Conservation (phyloP, 306 rosid species). For the Elaeagnus macrophylla region DNA sequence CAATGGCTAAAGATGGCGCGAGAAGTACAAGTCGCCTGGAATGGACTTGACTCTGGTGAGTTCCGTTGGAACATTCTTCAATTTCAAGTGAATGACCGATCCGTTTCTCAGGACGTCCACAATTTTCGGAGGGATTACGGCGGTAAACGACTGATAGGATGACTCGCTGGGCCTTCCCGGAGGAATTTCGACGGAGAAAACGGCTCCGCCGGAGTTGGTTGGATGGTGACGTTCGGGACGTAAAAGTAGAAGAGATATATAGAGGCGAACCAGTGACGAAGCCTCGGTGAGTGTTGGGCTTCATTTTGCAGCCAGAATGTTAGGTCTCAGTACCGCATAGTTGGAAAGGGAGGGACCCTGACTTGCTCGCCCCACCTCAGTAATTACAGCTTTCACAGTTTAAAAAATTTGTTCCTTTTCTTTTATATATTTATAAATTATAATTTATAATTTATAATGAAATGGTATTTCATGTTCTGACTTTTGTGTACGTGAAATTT, state of each 20-base stretch:
- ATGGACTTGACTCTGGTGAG: constrained; percentile 11
- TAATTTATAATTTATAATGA: too few relatives aligned
- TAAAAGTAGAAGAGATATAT: constrained; percentile 23
- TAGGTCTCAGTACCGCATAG: too few relatives aligned
- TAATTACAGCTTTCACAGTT: too few relatives aligned
- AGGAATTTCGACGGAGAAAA: constrained; percentile 17
- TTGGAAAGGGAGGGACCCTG: too few relatives aligned
- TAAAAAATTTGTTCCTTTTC: too few relatives aligned
- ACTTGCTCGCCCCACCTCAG: too few relatives aligned
- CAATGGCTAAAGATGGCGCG: constrained; percentile 51
- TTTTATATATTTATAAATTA: too few relatives aligned
- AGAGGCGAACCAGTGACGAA: constrained; percentile 24
- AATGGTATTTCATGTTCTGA: too few relatives aligned
- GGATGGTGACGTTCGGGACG: constrained; percentile 10
- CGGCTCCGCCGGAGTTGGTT: neutral
- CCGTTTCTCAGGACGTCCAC: neutral
- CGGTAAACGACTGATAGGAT: constrained; percentile 21
- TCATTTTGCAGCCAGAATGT: constrained; percentile 27
- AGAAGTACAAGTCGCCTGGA: constrained; percentile 47
- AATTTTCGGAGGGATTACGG: constrained; percentile 15
- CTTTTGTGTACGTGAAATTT: too few relatives aligned
- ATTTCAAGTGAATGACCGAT: too few relatives aligned
- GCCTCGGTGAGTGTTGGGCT: constrained; percentile 38
- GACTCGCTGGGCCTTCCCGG: constrained; percentile 24
- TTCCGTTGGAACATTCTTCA: neutral